Evolutionary conservation across 1,284 basidiomycete genomes (phyloP).

Genomic region (Schizophyllum amplum): DNA sequence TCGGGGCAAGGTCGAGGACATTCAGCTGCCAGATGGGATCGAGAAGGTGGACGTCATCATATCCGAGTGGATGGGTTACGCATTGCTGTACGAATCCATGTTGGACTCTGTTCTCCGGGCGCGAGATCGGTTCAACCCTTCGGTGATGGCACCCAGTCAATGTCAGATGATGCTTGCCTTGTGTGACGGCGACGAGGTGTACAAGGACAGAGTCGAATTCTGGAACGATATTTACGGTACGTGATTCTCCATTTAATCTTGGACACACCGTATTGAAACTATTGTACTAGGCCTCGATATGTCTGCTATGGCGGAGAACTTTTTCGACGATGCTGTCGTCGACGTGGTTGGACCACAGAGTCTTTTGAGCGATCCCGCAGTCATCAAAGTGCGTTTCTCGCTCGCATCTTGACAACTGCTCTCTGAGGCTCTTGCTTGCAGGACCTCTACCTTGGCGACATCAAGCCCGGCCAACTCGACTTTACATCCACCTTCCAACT

Average conservation of each 20-base stretch:
- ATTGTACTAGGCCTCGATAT: conserved; percentile 89
- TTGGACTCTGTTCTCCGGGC: conserved; percentile 89
- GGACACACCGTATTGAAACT: too few species aligned
- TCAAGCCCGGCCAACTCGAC: conserved; percentile 66
- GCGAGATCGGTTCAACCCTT: conserved; percentile 75
- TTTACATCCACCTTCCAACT: conserved; percentile 75
- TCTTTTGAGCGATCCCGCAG: conserved; percentile 59
- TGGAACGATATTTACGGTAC: conserved; percentile 90
- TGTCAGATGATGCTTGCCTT: conserved; percentile 80
- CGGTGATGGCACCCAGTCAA: conserved; percentile 91
- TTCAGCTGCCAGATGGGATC: conserved; percentile 52
- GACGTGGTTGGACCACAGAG: conserved; percentile 71
- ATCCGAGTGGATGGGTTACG: conserved; percentile 98
- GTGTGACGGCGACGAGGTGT: conserved; percentile 68
- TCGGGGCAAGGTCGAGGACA: conserved; percentile 31
- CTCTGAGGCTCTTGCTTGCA: conserved; percentile 18
- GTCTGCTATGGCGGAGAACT: conserved; percentile 62
- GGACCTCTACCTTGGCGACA: conserved; percentile 68
- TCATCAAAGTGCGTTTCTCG: conserved; percentile 51
- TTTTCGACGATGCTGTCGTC: conserved; percentile 75
- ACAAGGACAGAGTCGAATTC: conserved; percentile 78
- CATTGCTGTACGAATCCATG: conserved; percentile 94
- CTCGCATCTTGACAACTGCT: background rate
- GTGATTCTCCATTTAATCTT: conserved; percentile 13
- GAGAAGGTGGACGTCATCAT: conserved; percentile 88